Evolutionary conservation across 2,329 filamentous ascomycete genomes (phyloP).

Genomic region (Epichloe aotearoae): DNA sequence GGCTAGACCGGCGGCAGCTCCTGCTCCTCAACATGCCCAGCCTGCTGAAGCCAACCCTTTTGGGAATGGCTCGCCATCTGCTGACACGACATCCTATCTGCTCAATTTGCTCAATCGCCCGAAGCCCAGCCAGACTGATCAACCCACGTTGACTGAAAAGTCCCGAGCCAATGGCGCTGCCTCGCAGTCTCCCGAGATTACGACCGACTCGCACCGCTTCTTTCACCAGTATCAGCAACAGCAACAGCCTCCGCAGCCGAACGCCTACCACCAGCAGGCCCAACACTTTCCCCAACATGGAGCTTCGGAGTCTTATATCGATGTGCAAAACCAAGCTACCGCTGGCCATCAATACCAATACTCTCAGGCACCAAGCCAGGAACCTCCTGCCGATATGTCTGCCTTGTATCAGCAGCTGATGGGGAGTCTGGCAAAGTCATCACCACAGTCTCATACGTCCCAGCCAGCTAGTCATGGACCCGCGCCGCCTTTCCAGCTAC

Average conservation of each 20-base stretch:
- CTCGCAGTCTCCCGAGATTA: constrained; percentile 27
- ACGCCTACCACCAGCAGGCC: constrained; percentile 14
- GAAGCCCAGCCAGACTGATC: constrained; percentile 49
- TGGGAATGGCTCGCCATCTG: constrained; percentile 38
- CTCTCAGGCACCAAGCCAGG: constrained; percentile 15
- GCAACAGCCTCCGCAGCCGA: constrained; percentile 13
- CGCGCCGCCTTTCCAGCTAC: constrained; percentile 31
- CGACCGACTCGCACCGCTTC: constrained; percentile 15
- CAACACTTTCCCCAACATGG: constrained; percentile 15
- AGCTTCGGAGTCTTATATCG: constrained; percentile 14
- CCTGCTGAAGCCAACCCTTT: constrained; percentile 22
- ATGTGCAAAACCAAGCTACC: constrained; percentile 11
- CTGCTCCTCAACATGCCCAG: constrained; percentile 13
- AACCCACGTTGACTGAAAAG: constrained; percentile 27
- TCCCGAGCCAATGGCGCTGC: constrained; percentile 31
- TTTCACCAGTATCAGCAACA: constrained; percentile 18
- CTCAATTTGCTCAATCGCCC: constrained; percentile 74
- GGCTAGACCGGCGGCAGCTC: constrained; percentile 11
- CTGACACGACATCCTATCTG: constrained; percentile 72
- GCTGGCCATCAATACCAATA: constrained; percentile 10
- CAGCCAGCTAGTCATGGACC: constrained; percentile 18
- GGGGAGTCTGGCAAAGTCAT: constrained; percentile 24
- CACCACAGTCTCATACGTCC: constrained; percentile 27
- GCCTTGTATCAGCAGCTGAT: constrained; percentile 25
- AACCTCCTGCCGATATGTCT: constrained; percentile 23